Base-by-base conservation (phyloP, 306 rosid genomes). In the Corylus americana region DNA sequence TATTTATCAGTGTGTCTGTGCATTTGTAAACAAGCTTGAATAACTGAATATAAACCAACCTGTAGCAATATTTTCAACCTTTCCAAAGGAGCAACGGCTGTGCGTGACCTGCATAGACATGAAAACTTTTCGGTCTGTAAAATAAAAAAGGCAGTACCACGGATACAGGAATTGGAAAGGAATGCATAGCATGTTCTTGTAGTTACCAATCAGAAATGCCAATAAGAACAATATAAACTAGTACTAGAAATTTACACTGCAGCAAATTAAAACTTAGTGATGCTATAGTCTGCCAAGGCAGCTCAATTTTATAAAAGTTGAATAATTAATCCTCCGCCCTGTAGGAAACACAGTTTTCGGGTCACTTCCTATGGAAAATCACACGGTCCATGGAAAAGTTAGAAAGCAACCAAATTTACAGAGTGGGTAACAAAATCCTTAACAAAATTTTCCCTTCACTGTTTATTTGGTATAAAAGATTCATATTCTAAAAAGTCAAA, bases 61-160 rank as follows among this genome's bases (percentile, higher is more conserved):
- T 96, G 99, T 18, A 96, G 88, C 86, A 96, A 90, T 81, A 96
- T 96, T 86, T 96, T 96, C 91, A 96, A 73, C 57, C 99, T 91
- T 80, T 96, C 99, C 79, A 96, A 84, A 12, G 99, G 99, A 78
- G 99, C 99, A 84, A 96, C 99, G 25, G 98, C 99, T 1, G 99
- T 96, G 53, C 99, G 96, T 71, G 99, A 96, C 83, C 99, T 96
- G 93, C 83, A 83, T 27, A 11, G 45, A 68, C 35, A 82, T 71
- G 22, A 70, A 80, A 63, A 9, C 9, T 1, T 44, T 69, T 16
- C 18, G 48, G 55, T 68, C 63, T 44, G 64, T 69, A 48, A 80
- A 61, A 63, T 67, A 51, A 67, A 39, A 35, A 17, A 35, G 48
- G 27, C 50, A 39, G 49, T 17, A 8, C 71, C 25, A 14, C 48